Percentiles rank a stretch among this genome's conserved stretches.
Conservation (phyloP, 2,329 filamentous ascomycete species). For the Beauveria sp. region DNA sequence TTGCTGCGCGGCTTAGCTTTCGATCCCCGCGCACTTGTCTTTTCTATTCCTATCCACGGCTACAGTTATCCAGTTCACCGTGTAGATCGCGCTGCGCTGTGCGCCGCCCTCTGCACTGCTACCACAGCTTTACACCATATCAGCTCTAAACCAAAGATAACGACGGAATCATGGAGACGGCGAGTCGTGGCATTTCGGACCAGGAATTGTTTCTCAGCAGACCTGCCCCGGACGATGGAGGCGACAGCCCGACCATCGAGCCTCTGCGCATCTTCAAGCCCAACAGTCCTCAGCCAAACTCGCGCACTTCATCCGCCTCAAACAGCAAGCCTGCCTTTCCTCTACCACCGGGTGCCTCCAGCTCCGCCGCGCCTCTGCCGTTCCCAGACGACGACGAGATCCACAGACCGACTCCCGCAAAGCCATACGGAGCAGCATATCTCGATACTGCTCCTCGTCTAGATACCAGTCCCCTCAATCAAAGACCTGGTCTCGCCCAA, state of each 20-base stretch:
- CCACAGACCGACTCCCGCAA: constrained; percentile 36
- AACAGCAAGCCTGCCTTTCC: constrained; percentile 53
- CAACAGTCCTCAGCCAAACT: constrained; percentile 52
- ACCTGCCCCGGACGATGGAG: constrained; percentile 41
- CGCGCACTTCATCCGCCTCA: constrained; percentile 27
- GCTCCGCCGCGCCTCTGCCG: constrained; percentile 57
- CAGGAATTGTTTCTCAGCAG: constrained; percentile 76
- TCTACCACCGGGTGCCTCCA: constrained; percentile 60
- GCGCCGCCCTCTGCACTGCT: background rate
- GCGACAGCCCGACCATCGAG: constrained; percentile 71
- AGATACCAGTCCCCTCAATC: constrained; percentile 46
- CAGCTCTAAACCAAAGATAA: background rate
- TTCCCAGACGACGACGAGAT: constrained; percentile 66
- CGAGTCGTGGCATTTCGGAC: constrained; percentile 59
- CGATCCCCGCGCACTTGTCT: background rate
- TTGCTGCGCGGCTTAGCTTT: background rate
- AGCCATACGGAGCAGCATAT: constrained; percentile 37
- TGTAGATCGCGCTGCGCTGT: background rate
- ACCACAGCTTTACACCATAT: background rate
- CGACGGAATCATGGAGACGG: constrained; percentile 20
- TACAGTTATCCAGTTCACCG: background rate
- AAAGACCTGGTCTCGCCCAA: constrained; percentile 65
- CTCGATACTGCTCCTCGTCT: constrained; percentile 48
- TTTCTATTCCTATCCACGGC: background rate
- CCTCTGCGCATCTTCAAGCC: constrained; percentile 81